These are phyloP conservation scores for Alternaria triticimaculans DNA, from an alignment of 2,329 filamentous ascomycete species.

Conservation along the genomic window DNA sequence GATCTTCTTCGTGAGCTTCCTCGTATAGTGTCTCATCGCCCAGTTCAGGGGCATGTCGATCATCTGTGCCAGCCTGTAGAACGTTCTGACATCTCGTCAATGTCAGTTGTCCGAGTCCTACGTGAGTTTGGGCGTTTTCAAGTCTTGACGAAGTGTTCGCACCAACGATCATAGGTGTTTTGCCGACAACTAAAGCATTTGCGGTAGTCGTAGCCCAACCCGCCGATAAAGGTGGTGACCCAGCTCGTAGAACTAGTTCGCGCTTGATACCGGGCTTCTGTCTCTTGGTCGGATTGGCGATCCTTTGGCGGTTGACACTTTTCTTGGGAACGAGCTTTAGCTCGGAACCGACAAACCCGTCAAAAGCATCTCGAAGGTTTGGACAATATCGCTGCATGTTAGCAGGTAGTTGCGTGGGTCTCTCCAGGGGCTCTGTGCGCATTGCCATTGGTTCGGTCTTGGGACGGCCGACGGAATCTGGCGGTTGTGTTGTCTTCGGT, in stretches of 20 bases:
- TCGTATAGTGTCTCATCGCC: not conserved
- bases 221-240: slow-evolving; percentile 10
- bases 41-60: not conserved
- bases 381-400: not conserved
- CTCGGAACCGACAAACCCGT: slow-evolving; percentile 23
- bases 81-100: not conserved
- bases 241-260: slow-evolving; percentile 12
- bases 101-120: not conserved
- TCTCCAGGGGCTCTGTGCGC: not conserved
- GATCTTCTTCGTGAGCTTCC: not conserved
- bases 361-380: slow-evolving; percentile 2
- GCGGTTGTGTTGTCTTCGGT: not conserved
- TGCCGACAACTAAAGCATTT: not conserved
- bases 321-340: not conserved
- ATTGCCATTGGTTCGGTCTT: not conserved
- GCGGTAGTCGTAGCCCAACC: not conserved
- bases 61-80: not conserved
- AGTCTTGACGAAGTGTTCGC: not conserved
- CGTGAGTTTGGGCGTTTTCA: not conserved
- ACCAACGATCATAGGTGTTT: not conserved
- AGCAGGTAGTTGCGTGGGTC: not conserved
- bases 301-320: not conserved
- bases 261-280: not conserved
- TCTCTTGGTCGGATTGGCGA: not conserved
- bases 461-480: not conserved